Conservation (phyloP, 2,329 filamentous ascomycete genomes). For the Talaromyces sp. region DNA sequence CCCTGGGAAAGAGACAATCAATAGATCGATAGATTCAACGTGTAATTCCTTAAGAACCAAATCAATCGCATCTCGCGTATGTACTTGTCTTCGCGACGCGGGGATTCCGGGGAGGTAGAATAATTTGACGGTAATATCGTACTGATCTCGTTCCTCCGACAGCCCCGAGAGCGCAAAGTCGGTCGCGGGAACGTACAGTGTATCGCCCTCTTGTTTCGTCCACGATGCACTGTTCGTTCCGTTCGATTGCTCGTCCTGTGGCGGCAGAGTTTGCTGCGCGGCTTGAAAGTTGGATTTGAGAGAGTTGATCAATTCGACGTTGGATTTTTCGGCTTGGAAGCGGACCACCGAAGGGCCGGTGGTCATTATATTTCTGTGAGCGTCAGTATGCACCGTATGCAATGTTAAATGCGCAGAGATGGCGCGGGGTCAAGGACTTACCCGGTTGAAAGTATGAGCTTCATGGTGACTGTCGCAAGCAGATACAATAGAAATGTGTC, state of each 20-base stretch:
- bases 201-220: constrained; percentile 62
- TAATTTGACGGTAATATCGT: constrained; percentile 93
- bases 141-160: constrained; percentile 75
- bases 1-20: constrained; percentile 90
- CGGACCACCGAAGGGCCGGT: constrained; percentile 79
- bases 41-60: constrained; percentile 78
- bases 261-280: constrained; percentile 60
- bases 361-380: constrained; percentile 75
- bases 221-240: constrained; percentile 46
- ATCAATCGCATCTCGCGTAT: constrained; percentile 74
- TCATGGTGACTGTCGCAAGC: constrained; percentile 48
- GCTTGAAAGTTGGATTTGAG: constrained; percentile 78
- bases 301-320: constrained; percentile 86
- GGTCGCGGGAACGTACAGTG: constrained; percentile 73
- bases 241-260: constrained; percentile 28
- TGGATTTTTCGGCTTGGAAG: constrained; percentile 77
- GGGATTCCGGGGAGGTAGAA: constrained; percentile 80
- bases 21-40: constrained; percentile 72
- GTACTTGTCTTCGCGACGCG: constrained; percentile 60
- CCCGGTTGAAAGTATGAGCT: constrained; percentile 82
- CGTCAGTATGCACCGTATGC: background rate
- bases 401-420: no score
- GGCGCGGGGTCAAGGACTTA: constrained; percentile 47
- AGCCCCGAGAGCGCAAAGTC: constrained; percentile 69
- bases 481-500: no score